phyloP scores from a whole-genome alignment of 805 yeast genomes.

The Wickerhamomyces hampshirensis region DNA sequence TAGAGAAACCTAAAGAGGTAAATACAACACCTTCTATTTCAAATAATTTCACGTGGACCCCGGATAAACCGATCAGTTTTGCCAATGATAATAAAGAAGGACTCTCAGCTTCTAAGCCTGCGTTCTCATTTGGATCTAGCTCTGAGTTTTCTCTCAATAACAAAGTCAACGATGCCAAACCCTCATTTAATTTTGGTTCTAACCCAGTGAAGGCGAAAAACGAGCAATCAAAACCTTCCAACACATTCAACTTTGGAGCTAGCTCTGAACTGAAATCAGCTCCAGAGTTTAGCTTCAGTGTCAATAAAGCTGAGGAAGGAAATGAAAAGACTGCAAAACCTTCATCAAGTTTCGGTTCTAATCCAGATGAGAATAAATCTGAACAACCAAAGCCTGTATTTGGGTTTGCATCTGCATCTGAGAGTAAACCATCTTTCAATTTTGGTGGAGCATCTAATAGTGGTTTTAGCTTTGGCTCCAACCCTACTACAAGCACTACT shows the following conservation, averaged over 20 bases:
- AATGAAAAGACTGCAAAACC: slow-evolving; percentile 2
- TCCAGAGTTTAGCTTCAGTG: slow-evolving; percentile 28
- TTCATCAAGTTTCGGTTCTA: background rate
- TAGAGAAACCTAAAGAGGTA: slow-evolving; percentile 5
- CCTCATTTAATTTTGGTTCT: slow-evolving; percentile 24
- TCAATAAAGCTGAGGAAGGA: slow-evolving; percentile 14
- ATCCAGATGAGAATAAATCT: too few relatives aligned
- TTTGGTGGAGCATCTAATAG: slow-evolving; percentile 10
- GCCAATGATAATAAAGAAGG: slow-evolving; percentile 2
- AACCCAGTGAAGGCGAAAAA: slow-evolving; percentile 6
- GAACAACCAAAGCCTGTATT: slow-evolving; percentile 11
- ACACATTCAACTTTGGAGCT: slow-evolving; percentile 7
- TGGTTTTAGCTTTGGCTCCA: too few relatives aligned
- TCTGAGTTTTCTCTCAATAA: background rate
- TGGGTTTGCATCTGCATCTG: slow-evolving; percentile 11
- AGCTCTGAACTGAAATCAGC: slow-evolving; percentile 6
- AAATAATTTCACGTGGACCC: slow-evolving; percentile 23
- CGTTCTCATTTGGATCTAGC: slow-evolving; percentile 13
- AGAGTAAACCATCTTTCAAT: slow-evolving; percentile 4
- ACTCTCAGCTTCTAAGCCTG: slow-evolving; percentile 15
- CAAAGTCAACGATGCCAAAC: slow-evolving; percentile 1
- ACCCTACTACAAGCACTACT: slow-evolving; percentile 9
- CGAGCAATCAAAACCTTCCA: background rate
- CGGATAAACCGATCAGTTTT: slow-evolving; percentile 18
- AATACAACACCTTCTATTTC: slow-evolving; percentile 4